A percentile compares a stretch with the other conserved stretches of the same genome.
Conservation (phyloP, 2,329 filamentous ascomycete genomes). For the Zopfia rhizophila region DNA sequence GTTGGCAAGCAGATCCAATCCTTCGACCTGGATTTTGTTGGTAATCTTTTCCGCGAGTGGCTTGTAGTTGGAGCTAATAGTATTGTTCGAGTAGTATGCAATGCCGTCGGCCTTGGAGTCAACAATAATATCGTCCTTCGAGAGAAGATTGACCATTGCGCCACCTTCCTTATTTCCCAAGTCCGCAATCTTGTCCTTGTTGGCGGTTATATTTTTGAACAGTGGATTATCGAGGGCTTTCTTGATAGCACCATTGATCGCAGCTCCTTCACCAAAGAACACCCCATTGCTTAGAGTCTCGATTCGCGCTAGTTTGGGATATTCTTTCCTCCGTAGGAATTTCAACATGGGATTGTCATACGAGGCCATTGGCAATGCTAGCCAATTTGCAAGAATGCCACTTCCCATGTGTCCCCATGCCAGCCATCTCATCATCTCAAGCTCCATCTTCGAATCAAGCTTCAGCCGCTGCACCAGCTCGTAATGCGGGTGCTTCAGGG, state of each 20-base stretch:
- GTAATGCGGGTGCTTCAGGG: constrained; percentile 84
- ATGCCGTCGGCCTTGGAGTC: constrained; percentile 74
- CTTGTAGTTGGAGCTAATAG: constrained; percentile 73
- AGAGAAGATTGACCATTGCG: constrained; percentile 66
- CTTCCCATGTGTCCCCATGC: constrained; percentile 93
- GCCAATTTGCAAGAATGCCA: constrained; percentile 81
- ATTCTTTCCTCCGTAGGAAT: constrained; percentile 80
- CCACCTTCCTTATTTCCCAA: constrained; percentile 65
- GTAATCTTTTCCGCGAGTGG: constrained; percentile 71
- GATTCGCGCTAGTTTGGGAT: constrained; percentile 77
- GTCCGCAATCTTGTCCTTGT: constrained; percentile 69
- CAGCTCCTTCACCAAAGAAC: constrained; percentile 73
- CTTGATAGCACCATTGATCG: constrained; percentile 55
- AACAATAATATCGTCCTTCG: constrained; percentile 69
- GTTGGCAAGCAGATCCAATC: constrained; percentile 72
- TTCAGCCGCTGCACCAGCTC: constrained; percentile 69
- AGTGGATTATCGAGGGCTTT: constrained; percentile 56
- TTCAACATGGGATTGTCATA: constrained; percentile 77
- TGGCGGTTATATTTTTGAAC: constrained; percentile 66
- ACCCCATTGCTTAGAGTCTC: constrained; percentile 76
- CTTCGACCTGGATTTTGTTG: constrained; percentile 64
- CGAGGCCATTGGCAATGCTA: constrained; percentile 84
- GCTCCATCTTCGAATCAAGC: constrained; percentile 44
- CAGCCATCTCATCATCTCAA: constrained; percentile 84
- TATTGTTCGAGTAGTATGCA: constrained; percentile 77